A percentile compares a stretch with the other conserved stretches of the same genome.
Evolutionary conservation across 1,284 basidiomycete species (phyloP).

Genomic region (Ustilago crameri): DNA sequence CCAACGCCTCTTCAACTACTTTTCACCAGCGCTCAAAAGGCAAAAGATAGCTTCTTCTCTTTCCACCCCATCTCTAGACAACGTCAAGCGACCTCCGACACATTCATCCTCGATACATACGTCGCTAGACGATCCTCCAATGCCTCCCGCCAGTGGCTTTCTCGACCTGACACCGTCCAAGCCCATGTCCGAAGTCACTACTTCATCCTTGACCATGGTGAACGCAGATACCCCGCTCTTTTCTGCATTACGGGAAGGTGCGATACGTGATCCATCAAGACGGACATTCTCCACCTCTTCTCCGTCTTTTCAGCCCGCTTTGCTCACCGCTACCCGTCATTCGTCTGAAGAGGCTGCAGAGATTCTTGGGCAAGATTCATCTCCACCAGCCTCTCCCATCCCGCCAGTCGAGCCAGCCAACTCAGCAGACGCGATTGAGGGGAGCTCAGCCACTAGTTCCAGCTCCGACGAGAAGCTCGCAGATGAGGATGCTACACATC

Average conservation of each 20-base stretch:
- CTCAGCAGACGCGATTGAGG: not conserved
- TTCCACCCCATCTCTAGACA: not conserved
- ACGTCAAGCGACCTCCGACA: not conserved
- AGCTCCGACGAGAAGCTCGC: not conserved
- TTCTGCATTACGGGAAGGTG: slow-evolving; percentile 23
- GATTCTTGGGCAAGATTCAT: slow-evolving; percentile 11
- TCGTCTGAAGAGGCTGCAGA: slow-evolving; percentile 33
- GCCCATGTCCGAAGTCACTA: not conserved
- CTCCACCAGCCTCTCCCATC: slow-evolving; percentile 9
- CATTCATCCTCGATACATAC: not conserved
- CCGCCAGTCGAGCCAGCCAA: not conserved
- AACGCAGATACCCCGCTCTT: slow-evolving; percentile 4
- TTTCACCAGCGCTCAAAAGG: slow-evolving; percentile 14
- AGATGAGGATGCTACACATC: not conserved
- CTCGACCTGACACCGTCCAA: slow-evolving; percentile 18
- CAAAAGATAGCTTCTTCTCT: not conserved
- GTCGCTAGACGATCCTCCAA: not conserved
- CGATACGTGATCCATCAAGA: slow-evolving; percentile 33
- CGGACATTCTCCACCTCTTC: slow-evolving; percentile 9
- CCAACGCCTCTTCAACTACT: slow-evolving; percentile 2
- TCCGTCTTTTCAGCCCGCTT: not conserved
- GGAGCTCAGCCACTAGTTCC: too few species aligned
- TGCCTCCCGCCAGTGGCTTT: slow-evolving; percentile 19
- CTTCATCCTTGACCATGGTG: not conserved
- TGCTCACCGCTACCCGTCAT: slow-evolving; percentile 17